Evolutionary conservation across 2,329 filamentous ascomycete genomes (phyloP).

Genomic region (Alternaria dauci): DNA sequence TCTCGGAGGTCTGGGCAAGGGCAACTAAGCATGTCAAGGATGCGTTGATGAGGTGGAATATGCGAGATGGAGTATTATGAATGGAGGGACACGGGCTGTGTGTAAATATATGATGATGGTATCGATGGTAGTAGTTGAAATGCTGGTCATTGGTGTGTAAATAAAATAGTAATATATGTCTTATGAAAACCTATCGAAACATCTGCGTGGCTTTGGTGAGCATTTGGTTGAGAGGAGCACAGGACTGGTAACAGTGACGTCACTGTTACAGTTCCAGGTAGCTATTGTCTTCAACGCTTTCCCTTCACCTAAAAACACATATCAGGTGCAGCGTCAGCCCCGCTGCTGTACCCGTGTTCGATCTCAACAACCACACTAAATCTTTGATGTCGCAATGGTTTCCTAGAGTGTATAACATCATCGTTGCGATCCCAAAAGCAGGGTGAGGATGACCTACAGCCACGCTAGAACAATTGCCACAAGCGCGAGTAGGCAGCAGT

Average conservation of each 20-base stretch:
- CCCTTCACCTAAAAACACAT: neutral
- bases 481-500: neutral
- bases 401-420: neutral
- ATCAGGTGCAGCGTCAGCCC: neutral
- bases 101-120: neutral
- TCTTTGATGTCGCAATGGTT: neutral
- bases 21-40: neutral
- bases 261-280: neutral
- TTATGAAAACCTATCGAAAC: neutral
- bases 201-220: neutral
- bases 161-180: conserved; percentile 4
- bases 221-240: neutral
- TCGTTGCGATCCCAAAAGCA: neutral
- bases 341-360: neutral
- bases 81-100: neutral
- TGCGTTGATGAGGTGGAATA: neutral
- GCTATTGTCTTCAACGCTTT: neutral
- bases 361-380: neutral
- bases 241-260: neutral
- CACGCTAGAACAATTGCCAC: neutral
- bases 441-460: neutral
- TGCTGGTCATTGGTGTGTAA: conserved; percentile 4
- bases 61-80: neutral
- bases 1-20: conserved; percentile 1
- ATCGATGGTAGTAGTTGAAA: conserved; percentile 1